Base-by-base conservation (phyloP, 768 basidiomycete genomes). In the Punctularia strigosozonata region DNA sequence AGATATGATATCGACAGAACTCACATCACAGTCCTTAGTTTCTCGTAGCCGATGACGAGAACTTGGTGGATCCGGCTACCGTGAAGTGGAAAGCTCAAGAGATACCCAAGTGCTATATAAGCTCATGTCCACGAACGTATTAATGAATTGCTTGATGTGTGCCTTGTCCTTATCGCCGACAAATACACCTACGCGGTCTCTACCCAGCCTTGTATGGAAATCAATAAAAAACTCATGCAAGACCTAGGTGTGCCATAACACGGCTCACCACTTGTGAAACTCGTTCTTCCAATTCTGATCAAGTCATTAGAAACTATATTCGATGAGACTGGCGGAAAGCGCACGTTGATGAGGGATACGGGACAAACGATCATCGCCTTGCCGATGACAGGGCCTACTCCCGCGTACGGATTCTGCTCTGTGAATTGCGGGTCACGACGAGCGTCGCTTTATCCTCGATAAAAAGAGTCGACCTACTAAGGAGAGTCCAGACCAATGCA, bases 311-410 rank as follows among this genome's bases (percentile, higher is more conserved):
- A 21, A 17, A 23, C 20, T 6, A 5, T 26, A 31, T 33, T 26
- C 15, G 21, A 31, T 4, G 24, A 28, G 5, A 25, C 45, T 32
- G 24, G n/a, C 21, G 14, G 23, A 25, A 38, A 4, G 53, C 73
- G 45, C 50, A 89, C 89, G 43, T 77, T 84, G 46, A 92, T 65
- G 23, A 98, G 64, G 10, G 90, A 81, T 10, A 95, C 94, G 0
- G 95, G 95, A 52, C 94, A 95, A 23, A 90, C 95, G 43, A 99
- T 80, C 41, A 99, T 62, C 7, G 76, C 86, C 58, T 92, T 95
- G 42, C 82, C 75, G 6, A 87, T 69, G 5, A 63, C 64, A 12
- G 77, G 65, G 4, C 61, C 63, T 20, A 56, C 60, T 3, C 67
- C 71, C 2, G 68, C 69, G 52, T 86, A 90, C 3, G 83, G 82